Conservation (phyloP, 768 basidiomycete species). For the Pleurotus ostreatus region DNA sequence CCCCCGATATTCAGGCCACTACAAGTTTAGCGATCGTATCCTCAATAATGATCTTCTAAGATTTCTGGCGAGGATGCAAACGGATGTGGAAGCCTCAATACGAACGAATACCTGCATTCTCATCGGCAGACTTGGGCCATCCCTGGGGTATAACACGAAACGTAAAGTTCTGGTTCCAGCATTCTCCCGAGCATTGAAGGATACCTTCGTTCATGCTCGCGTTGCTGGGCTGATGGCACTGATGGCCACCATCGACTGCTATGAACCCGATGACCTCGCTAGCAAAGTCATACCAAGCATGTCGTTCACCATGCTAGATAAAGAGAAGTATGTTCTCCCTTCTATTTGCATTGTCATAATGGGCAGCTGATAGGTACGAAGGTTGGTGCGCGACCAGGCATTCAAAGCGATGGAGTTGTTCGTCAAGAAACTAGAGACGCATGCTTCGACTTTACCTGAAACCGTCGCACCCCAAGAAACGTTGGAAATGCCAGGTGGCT, state of each 20-base stretch:
- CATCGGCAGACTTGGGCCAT: conserved; percentile 84
- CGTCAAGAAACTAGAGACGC: conserved; percentile 73
- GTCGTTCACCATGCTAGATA: conserved; percentile 76
- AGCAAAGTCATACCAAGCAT: conserved; percentile 86
- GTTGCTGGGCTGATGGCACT: conserved; percentile 95
- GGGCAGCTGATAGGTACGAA: conserved; percentile 24
- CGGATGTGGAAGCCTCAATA: conserved; percentile 90
- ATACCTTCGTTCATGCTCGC: conserved; percentile 87
- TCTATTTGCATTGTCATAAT: neutral
- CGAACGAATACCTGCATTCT: conserved; percentile 97
- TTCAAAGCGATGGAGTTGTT: conserved; percentile 92
- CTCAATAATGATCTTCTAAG: conserved; percentile 96
- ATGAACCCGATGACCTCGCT: conserved; percentile 84
- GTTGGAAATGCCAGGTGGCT: conserved; percentile 23
- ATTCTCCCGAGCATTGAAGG: conserved; percentile 85
- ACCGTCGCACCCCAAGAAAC: conserved; percentile 25
- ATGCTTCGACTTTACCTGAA: conserved; percentile 72
- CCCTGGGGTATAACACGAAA: conserved; percentile 83
- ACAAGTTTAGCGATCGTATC: conserved; percentile 81
- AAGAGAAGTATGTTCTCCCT: conserved; percentile 71
- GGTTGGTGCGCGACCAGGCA: conserved; percentile 91
- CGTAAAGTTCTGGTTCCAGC: conserved; percentile 97
- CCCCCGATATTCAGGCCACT: neutral
- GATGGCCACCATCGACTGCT: conserved; percentile 91
- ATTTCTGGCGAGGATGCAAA: conserved; percentile 88